These are phyloP conservation scores for Hyaloscypha finlandica DNA, from an alignment of 495 filamentous ascomycete genomes.

Conservation along the genomic window DNA sequence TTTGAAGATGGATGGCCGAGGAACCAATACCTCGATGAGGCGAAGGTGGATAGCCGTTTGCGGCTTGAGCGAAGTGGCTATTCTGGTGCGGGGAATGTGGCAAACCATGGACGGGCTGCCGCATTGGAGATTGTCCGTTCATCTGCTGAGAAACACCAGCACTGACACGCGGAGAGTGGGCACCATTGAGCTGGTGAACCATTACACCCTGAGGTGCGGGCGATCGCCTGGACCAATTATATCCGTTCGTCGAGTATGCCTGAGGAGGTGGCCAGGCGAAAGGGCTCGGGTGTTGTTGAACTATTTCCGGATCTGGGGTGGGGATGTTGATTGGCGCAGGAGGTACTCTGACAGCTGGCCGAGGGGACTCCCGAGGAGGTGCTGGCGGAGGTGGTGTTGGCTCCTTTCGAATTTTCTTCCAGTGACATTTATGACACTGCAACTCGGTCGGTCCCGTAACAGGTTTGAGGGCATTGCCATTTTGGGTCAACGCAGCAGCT, in stretches of 20 bases:
- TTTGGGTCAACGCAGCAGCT: constrained; percentile 34
- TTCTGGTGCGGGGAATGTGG: constrained; percentile 31
- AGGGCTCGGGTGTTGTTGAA: constrained; percentile 34
- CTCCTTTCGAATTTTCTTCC: constrained; percentile 44
- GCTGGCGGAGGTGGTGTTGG: constrained; percentile 38
- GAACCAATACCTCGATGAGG: constrained; percentile 38
- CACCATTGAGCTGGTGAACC: constrained; percentile 45
- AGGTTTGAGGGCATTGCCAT: constrained; percentile 13
- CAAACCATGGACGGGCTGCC: constrained; percentile 16
- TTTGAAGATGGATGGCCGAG: constrained; percentile 24
- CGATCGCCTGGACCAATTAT: constrained; percentile 41
- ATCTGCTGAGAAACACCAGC: constrained; percentile 19
- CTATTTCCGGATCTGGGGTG: constrained; percentile 29
- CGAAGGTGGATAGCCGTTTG: constrained; percentile 41
- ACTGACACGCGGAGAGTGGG: constrained; percentile 37
- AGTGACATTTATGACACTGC: constrained; percentile 57
- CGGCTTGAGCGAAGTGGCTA: constrained; percentile 20
- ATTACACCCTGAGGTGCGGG: constrained; percentile 38
- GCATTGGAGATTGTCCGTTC: constrained; percentile 18
- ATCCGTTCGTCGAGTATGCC: constrained; percentile 32
- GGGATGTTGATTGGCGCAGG: constrained; percentile 22
- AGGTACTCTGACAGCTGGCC: constrained; percentile 22
- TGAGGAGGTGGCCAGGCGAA: constrained; percentile 34
- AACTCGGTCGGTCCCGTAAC: constrained; percentile 30
- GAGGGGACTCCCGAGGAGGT: constrained; percentile 34